These are phyloP conservation scores for Besnoitia besnoiti DNA, from an alignment of 169 alveolate genomes.

Conservation along the genomic window DNA sequence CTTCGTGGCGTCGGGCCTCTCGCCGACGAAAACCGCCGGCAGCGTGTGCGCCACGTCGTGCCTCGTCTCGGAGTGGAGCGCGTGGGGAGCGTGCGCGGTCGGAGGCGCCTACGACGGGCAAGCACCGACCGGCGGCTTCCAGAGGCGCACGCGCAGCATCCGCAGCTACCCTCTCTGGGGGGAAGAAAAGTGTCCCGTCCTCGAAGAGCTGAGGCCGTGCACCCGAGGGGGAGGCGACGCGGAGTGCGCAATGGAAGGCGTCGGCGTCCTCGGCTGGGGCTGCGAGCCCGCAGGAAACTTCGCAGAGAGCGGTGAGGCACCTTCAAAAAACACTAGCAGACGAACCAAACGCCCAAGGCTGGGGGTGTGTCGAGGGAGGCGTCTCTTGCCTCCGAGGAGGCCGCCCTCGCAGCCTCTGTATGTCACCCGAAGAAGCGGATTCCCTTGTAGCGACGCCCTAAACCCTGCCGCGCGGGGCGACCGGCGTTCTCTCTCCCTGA, in stretches of 20 bases:
- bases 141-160: neutral
- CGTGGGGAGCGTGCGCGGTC: slow-evolving; percentile 1
- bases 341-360: too few relatives aligned
- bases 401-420: too few relatives aligned
- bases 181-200: neutral
- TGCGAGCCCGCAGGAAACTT: neutral
- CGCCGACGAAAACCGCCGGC: slow-evolving; percentile 16
- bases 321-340: too few relatives aligned
- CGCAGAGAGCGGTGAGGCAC: neutral
- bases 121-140: neutral
- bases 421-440: too few relatives aligned
- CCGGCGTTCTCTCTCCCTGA: too few relatives aligned
- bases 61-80: slow-evolving; percentile 38
- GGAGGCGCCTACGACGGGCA: neutral
- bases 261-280: slow-evolving; percentile 19
- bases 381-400: too few relatives aligned
- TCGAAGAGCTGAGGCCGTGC: slow-evolving; percentile 23
- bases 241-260: neutral
- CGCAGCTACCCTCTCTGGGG: neutral
- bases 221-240: neutral
- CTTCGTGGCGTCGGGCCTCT: neutral
- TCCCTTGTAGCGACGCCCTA: too few relatives aligned
- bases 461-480: too few relatives aligned
- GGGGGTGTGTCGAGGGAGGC: too few relatives aligned
- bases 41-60: slow-evolving; percentile 27